Base-by-base conservation (phyloP, 2,329 filamentous ascomycete genomes). In the Chrysoporthe puriensis region DNA sequence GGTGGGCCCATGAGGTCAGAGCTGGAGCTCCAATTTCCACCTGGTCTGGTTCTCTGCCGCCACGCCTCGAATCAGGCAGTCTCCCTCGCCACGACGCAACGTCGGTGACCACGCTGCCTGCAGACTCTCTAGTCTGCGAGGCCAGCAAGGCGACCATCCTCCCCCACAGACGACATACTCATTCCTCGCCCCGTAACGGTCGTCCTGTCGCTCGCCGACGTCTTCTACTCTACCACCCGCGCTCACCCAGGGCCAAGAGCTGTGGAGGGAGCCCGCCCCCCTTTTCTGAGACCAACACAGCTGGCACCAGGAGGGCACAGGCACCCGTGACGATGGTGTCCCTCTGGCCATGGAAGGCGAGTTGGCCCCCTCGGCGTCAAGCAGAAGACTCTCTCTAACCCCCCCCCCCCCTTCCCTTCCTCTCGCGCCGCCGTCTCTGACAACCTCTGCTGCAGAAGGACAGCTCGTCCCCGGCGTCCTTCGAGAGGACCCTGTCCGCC, bases 401-500 rank as follows among this genome's bases (percentile, higher is more conserved):
- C 26, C 26, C 26, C 26, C 26, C 26, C 26, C 2, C 26, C 26
- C 42, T 21, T 26, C 26, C 26, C 42, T 21, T 14, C 26, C 52
- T 32, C 36, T 57, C 5, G n/a, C 26, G 36, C 36, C n/a, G 16
- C 63, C 43, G 56, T 58, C 63, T 71, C 63, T 61, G 64, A 70
- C 34, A 18, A 50, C 48, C 8, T 71, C 21, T 52, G 52, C 11
- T 57, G 6, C 40, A 21, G 57, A 46, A 74, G 97, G 87, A 92
- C 75, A 87, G 91, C 77, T 91, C 87, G 76, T 97, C 94, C 72
- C 91, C 96, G 36, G 94, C 94, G 63, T 92, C 91, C 4, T 99
- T 98, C 77, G 96, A 99, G 81, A 97, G 94, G 83, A 89, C 91
- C 2, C 89, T 99, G 42, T 92, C 93, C 11, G 85, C 88, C 34